Evolutionary conservation across 257 asterid genomes (phyloP).

Genomic region (Fraxinus quadrangulata): DNA sequence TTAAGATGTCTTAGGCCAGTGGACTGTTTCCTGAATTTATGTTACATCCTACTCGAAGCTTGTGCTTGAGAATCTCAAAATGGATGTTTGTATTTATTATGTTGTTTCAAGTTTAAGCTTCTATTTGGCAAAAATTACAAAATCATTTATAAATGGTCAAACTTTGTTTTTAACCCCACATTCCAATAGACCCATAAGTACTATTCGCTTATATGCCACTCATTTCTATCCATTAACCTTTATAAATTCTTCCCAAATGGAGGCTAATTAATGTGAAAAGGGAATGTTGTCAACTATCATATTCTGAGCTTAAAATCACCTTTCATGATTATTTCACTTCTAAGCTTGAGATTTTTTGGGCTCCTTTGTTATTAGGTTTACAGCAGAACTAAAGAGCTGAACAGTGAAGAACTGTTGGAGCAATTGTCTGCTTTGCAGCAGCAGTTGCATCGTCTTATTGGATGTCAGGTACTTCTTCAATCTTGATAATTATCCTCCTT

Average conservation of each 20-base stretch:
- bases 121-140: too few relatives aligned
- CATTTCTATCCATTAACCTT: too few relatives aligned
- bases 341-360: conserved; percentile 20
- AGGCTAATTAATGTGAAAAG: not conserved
- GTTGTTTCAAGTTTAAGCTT: not conserved
- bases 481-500: not conserved
- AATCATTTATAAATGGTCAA: too few relatives aligned
- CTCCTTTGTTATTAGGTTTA: conserved; percentile 62
- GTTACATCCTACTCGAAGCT: not conserved
- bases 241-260: too few relatives aligned
- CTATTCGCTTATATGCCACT: too few relatives aligned
- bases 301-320: not conserved
- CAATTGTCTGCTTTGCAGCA: conserved; percentile 95
- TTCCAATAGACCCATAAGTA: too few relatives aligned
- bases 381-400: conserved; percentile 89
- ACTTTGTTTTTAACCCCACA: too few relatives aligned
- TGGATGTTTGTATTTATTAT: not conserved
- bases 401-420: conserved; percentile 80
- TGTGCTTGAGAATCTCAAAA: not conserved
- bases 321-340: conserved; percentile 12
- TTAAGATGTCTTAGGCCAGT: not conserved
- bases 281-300: not conserved
- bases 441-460: conserved; percentile 84
- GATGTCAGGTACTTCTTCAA: conserved; percentile 74
- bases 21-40: not conserved